These are phyloP conservation scores for Debaryomyces udenii DNA, from an alignment of 1,139 yeast species.

Conservation along the genomic window DNA sequence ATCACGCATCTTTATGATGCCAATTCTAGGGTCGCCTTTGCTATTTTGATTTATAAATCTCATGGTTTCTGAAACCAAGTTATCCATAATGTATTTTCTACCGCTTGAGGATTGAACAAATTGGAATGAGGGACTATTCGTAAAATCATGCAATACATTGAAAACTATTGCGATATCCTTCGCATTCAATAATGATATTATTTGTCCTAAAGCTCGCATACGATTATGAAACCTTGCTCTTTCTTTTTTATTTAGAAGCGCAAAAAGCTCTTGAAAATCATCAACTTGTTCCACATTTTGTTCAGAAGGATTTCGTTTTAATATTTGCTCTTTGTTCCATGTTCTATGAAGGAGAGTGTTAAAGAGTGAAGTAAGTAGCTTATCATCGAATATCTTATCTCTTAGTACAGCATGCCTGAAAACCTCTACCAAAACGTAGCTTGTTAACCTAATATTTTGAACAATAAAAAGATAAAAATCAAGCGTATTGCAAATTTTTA, in stretches of 20 bases:
- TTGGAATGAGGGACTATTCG: conserved; percentile 19
- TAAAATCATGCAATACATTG: conserved; percentile 17
- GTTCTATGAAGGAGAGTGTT: conserved; percentile 15
- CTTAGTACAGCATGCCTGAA: conserved; percentile 24
- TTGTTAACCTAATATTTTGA: conserved; percentile 14
- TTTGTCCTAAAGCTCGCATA: conserved; percentile 33
- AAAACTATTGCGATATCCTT: conserved; percentile 20
- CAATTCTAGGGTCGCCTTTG: conserved; percentile 10
- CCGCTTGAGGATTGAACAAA: conserved; percentile 21
- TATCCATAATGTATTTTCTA: conserved; percentile 22
- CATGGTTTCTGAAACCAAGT: conserved; percentile 23
- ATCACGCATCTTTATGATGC: conserved; percentile 21
- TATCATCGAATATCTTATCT: conserved; percentile 18
- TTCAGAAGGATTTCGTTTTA: conserved; percentile 2
- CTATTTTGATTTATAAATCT: conserved; percentile 23
- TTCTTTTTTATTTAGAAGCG: conserved; percentile 18
- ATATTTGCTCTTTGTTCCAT: conserved; percentile 9
- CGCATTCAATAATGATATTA: conserved; percentile 29
- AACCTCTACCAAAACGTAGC: conserved; percentile 26
- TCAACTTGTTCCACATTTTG: conserved; percentile 10
- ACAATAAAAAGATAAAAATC: conserved; percentile 5
- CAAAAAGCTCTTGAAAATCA: conserved; percentile 22
- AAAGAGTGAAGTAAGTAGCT: conserved; percentile 18
- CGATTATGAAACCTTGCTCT: conserved; percentile 29
- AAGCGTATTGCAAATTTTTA: not conserved